Evolutionary conservation across 768 basidiomycete species (phyloP), one percentile per base, ranked within the genome.

Genomic region (Mycena leptocephala): DNA sequence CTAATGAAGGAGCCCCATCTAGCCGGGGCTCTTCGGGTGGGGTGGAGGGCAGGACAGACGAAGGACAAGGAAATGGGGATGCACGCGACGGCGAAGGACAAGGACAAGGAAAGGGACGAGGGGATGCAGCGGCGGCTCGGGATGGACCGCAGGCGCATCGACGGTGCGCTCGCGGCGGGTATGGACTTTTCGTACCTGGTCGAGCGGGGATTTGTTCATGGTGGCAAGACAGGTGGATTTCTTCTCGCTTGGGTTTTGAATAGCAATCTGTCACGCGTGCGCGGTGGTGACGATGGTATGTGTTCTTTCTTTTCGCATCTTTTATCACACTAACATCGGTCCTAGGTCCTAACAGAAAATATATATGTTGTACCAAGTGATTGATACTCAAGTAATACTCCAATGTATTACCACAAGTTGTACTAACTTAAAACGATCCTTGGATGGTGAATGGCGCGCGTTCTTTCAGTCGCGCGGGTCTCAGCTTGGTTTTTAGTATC

Each of bases 11-110:
- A 95, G 95, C 95, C 93, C 89, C 89, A 87, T 87, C 90, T 85
- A 87, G 82, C 82, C 79, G 89, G 89, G 91, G 88, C 84, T 92
- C 92, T 92, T 86, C 92, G 86, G 90, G 94, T 84, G 93, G 91
- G 92, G 93, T 78, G 88, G 89, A 76, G 89, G 86, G 37, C 59
- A 66, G 28, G 37, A 67, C 22, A 8, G 76, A 53, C 9, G 46
- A 22, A 59, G 46, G 32, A 28, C 5, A 28, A 58, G 62, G 24
- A 58, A 2, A 43, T 30, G 59, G 59, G 24, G 68, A 41, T 35
- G 46, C 35, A 6, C 16, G 7, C 43, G 43, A 20, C 43, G 43
- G 20, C 43, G 20, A 46, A 14, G 43, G 20, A 14, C 16, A 46
- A 6, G 43, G n/a, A n/a, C n/a, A 46, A 18, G 43, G 43, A 14